Evolutionary conservation across 495 filamentous ascomycete genomes (phyloP).

Genomic region (Aspergillus baeticus): DNA sequence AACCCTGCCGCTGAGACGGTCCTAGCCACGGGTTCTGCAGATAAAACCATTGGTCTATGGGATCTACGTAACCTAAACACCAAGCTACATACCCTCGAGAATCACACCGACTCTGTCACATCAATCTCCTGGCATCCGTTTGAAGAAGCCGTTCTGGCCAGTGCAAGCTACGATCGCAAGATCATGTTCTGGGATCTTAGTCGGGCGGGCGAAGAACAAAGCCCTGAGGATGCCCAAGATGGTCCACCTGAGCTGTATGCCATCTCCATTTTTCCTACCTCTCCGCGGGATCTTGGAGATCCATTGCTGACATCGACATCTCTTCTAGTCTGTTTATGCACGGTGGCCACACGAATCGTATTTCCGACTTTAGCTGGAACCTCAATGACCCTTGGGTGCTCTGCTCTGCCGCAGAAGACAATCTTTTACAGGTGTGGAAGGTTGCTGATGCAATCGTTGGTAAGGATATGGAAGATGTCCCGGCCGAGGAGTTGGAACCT

Average conservation of each 20-base stretch:
- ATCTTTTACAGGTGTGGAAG: constrained; percentile 94
- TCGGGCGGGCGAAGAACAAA: constrained; percentile 88
- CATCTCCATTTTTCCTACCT: constrained; percentile 28
- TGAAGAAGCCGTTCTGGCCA: constrained; percentile 83
- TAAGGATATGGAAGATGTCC: constrained; percentile 74
- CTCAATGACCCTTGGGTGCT: constrained; percentile 93
- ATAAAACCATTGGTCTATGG: constrained; percentile 94
- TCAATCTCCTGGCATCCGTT: constrained; percentile 92
- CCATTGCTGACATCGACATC: constrained; percentile 10
- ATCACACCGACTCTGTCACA: constrained; percentile 84
- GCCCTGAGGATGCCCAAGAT: constrained; percentile 92
- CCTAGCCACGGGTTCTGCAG: constrained; percentile 87
- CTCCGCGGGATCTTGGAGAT: neutral
- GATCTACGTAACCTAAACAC: constrained; percentile 85
- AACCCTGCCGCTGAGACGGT: constrained; percentile 85
- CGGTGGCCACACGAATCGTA: constrained; percentile 93
- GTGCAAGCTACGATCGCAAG: constrained; percentile 85
- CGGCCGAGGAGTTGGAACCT: constrained; percentile 73
- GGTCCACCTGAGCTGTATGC: constrained; percentile 92
- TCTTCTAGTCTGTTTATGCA: constrained; percentile 86
- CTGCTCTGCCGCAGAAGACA: constrained; percentile 93
- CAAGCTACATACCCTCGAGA: constrained; percentile 81
- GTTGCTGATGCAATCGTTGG: constrained; percentile 87
- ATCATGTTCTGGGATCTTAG: constrained; percentile 97
- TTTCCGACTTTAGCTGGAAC: constrained; percentile 98